Conservation (phyloP, 352 stramenopile species). For the Elongisporangium senticosum region DNA sequence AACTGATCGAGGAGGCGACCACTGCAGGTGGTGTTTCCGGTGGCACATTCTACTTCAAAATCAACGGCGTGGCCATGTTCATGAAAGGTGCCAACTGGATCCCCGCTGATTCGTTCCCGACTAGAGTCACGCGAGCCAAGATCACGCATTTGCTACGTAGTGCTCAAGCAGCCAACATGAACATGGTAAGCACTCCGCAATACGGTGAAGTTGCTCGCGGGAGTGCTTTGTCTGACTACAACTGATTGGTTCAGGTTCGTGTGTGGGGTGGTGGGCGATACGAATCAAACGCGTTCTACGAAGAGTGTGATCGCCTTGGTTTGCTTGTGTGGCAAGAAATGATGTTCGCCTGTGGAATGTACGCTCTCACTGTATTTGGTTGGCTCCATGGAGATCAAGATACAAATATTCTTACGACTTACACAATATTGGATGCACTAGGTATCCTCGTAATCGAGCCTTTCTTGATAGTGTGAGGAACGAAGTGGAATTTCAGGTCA, state of each 20-base stretch:
- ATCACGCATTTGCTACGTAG: conserved; percentile 50
- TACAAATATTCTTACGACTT: neutral
- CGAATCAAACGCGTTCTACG: conserved; percentile 80
- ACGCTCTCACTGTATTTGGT: conserved; percentile 8
- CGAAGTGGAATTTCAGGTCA: conserved; percentile 65
- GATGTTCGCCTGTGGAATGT: conserved; percentile 89
- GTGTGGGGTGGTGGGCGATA: conserved; percentile 88
- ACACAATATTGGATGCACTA: conserved; percentile 2
- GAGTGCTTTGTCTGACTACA: neutral
- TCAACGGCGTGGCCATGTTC: conserved; percentile 65
- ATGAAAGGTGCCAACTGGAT: conserved; percentile 82
- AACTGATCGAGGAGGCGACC: conserved; percentile 52
- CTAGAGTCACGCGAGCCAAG: conserved; percentile 28
- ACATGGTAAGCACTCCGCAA: conserved; percentile 42
- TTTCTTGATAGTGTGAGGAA: conserved; percentile 52
- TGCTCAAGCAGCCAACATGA: conserved; percentile 68
- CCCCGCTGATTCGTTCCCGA: conserved; percentile 70
- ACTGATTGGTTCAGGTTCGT: conserved; percentile 34
- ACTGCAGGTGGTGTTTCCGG: conserved; percentile 33
- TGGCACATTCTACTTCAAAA: conserved; percentile 69
- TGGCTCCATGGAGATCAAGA: neutral
- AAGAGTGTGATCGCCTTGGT: conserved; percentile 68
- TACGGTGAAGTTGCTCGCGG: neutral
- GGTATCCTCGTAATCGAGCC: conserved; percentile 45
- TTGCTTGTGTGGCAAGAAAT: conserved; percentile 89